These are phyloP conservation scores for Acacia acuminata DNA, from an alignment of 306 rosid species.

Conservation along the genomic window DNA sequence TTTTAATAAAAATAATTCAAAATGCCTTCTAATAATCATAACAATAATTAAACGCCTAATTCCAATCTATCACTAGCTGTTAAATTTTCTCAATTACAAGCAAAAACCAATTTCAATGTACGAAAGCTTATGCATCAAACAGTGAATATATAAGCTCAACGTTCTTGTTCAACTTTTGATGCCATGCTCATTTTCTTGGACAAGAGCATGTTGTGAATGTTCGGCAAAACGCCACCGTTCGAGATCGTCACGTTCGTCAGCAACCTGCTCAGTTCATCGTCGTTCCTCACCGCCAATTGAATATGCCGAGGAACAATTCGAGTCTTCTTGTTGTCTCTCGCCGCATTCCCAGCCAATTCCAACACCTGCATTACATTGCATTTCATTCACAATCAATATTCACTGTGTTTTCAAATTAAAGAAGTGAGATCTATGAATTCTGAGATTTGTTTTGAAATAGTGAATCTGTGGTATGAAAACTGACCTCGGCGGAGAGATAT, in stretches of 20 bases:
- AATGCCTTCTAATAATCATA: too few species aligned
- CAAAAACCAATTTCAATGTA: neutral
- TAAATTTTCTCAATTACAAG: too few species aligned
- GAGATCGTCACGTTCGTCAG: neutral
- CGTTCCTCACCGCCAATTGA: conserved; percentile 12
- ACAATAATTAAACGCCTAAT: too few species aligned
- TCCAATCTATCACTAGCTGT: too few species aligned
- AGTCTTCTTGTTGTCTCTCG: conserved; percentile 9
- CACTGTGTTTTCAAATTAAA: neutral
- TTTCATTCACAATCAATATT: neutral
- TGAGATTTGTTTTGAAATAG: neutral
- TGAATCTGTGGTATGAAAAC: neutral
- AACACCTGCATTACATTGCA: neutral
- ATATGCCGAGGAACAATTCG: neutral
- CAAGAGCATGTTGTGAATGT: neutral
- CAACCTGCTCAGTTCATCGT: neutral
- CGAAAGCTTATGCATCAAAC: neutral
- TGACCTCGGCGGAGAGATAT: neutral
- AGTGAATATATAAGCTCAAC: neutral
- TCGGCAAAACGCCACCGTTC: neutral
- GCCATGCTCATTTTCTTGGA: neutral
- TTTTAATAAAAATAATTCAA: too few species aligned
- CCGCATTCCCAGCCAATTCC: conserved; percentile 9
- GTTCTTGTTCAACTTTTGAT: neutral
- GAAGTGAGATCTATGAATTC: neutral